Base-by-base conservation (phyloP, 129 eudicot species). In the Logfia minima region DNA sequence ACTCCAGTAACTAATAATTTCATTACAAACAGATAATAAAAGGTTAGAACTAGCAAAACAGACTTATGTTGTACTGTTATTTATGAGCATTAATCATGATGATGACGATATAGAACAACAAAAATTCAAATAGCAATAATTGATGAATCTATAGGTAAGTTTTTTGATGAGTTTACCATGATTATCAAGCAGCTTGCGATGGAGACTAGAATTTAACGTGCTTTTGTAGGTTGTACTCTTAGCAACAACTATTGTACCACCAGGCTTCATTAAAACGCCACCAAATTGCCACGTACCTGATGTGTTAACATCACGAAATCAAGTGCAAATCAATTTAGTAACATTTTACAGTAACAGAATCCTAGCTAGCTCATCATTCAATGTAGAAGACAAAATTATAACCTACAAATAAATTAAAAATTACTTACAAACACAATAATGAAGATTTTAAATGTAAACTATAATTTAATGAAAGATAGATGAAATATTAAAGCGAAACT, bases 121-220 rank as follows among this genome's bases (percentile, higher is more conserved):
- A 22, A 45, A 14, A 43, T 14, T n/a, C 3, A 48, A 8, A 39
- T 21, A 29, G 19, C 37, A 29, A 13, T 65, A 65, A 1, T 1
- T 28, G 21, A 65, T n/a, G 67, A 41, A 39, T 72, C 75, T 28
- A 67, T 41, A 41, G 21, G 11, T 53, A 48, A 41, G 37, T 67
- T 60, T 74, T 58, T 75, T 14, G 45, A 0, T 34, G 43, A 74
- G 14, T 13, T 80, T 87, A 90, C 96, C 96, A 43, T 65, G 79
- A 26, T 58, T 60, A 7, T 62, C 81, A 67, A 91, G 88, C 29
- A 92, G 90, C 89, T 87, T 92, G 75, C 97, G 92, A 76, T 85
- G 90, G 1, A 85, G 85, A 59, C 66, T 45, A 10, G 83, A 7
- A 61, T 72, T 45, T n/a, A 74, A 58, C 39, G 48, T 24, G 66